Conservation (phyloP, 306 rosid species). For the Argentina anserina region DNA sequence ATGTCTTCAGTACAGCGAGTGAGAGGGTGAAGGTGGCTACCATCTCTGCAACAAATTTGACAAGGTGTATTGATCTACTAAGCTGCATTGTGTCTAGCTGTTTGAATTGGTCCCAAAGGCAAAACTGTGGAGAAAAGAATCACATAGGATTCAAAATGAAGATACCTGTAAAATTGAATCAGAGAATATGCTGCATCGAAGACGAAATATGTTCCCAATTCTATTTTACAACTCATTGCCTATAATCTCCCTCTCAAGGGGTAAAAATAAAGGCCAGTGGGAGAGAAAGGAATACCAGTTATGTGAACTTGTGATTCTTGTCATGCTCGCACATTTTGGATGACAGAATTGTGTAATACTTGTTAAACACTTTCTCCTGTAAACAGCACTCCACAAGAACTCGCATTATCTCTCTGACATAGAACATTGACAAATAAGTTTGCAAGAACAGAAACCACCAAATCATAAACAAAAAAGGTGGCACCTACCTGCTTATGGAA, state of each 20-base stretch:
- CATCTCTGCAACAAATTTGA: conserved; percentile 85
- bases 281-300: conserved; percentile 53
- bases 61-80: conserved; percentile 71
- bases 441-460: neutral
- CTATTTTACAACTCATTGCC: neutral
- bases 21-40: conserved; percentile 72
- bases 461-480: neutral
- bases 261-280: neutral
- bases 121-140: conserved; percentile 47
- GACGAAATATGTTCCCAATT: neutral
- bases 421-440: conserved; percentile 7
- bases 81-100: conserved; percentile 75
- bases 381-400: conserved; percentile 92
- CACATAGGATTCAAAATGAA: neutral
- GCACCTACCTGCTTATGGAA: conserved; percentile 70
- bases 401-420: conserved; percentile 67
- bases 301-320: conserved; percentile 86
- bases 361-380: conserved; percentile 87
- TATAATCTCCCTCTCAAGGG: neutral
- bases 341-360: conserved; percentile 80
- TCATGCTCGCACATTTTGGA: conserved; percentile 86
- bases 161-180: neutral
- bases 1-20: conserved; percentile 61
- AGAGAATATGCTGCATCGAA: neutral
- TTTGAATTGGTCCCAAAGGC: conserved; percentile 90